Evolutionary conservation across 2,329 filamentous ascomycete genomes (phyloP).

Genomic region (Balansia obtecta): DNA sequence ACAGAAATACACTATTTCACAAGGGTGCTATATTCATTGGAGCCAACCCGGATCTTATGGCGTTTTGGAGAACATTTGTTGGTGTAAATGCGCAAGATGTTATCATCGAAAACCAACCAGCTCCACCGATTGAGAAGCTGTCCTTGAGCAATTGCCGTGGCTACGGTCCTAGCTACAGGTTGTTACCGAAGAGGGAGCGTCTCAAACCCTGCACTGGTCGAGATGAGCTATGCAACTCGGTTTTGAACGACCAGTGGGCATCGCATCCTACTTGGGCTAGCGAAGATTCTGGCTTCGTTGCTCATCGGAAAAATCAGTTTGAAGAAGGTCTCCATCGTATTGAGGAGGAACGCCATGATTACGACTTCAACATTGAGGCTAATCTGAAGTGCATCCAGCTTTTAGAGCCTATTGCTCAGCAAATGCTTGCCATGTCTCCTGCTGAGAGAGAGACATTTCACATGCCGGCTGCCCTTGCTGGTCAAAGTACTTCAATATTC

Average conservation of each 20-base stretch:
- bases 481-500: constrained; percentile 92
- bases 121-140: constrained; percentile 67
- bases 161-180: constrained; percentile 88
- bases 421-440: constrained; percentile 69
- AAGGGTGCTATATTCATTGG: constrained; percentile 80
- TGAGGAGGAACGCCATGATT: constrained; percentile 95
- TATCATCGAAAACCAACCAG: constrained; percentile 64
- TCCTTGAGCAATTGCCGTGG: constrained; percentile 90
- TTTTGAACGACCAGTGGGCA: constrained; percentile 96
- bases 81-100: constrained; percentile 66
- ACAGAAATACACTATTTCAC: constrained; percentile 68
- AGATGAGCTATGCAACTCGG: constrained; percentile 84
- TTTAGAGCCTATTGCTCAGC: constrained; percentile 84
- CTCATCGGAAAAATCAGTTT: constrained; percentile 89
- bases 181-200: constrained; percentile 81
- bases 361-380: constrained; percentile 95
- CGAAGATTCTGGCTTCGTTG: constrained; percentile 94
- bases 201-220: constrained; percentile 87
- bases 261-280: constrained; percentile 98
- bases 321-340: constrained; percentile 93
- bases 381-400: constrained; percentile 92
- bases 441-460: constrained; percentile 62
- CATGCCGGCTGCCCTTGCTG: constrained; percentile 73
- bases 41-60: constrained; percentile 77
- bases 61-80: constrained; percentile 77